These are phyloP conservation scores for Fusarium pininemorale DNA, from an alignment of 2,329 filamentous ascomycete species.

Conservation along the genomic window DNA sequence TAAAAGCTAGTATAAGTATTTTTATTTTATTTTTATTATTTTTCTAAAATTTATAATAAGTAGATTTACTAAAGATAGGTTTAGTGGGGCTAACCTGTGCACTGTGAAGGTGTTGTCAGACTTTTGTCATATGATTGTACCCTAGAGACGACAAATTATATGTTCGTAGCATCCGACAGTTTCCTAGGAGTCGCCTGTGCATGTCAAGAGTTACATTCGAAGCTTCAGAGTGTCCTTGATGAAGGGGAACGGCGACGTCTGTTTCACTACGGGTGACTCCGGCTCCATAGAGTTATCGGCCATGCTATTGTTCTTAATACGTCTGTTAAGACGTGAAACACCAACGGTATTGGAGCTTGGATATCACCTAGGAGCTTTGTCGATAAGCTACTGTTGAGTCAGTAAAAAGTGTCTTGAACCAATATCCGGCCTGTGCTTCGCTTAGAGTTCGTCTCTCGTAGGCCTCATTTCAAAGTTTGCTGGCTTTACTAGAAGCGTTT, in stretches of 20 bases:
- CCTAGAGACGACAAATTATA: neutral
- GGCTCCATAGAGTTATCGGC: conserved; percentile 23
- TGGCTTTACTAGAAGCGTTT: neutral
- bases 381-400: neutral
- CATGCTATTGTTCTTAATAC: conserved; percentile 32
- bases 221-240: neutral
- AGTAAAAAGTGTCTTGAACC: conserved; percentile 1
- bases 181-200: conserved; percentile 1
- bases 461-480: neutral
- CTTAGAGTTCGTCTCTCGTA: neutral
- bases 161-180: neutral
- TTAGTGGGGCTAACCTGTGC: no score
- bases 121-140: no score
- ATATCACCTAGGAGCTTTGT: neutral
- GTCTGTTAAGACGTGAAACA: conserved; percentile 26
- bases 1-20: no score
- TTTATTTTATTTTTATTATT: no score
- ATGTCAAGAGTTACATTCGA: conserved; percentile 18
- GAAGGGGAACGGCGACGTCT: conserved; percentile 2
- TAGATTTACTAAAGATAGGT: no score
- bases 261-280: conserved; percentile 19
- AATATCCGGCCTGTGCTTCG: conserved; percentile 7
- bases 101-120: no score
- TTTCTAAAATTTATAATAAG: no score
- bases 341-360: conserved; percentile 3